These are phyloP conservation scores for Phytophthora colocasiae DNA, from an alignment of 352 stramenopile genomes.

Conservation along the genomic window DNA sequence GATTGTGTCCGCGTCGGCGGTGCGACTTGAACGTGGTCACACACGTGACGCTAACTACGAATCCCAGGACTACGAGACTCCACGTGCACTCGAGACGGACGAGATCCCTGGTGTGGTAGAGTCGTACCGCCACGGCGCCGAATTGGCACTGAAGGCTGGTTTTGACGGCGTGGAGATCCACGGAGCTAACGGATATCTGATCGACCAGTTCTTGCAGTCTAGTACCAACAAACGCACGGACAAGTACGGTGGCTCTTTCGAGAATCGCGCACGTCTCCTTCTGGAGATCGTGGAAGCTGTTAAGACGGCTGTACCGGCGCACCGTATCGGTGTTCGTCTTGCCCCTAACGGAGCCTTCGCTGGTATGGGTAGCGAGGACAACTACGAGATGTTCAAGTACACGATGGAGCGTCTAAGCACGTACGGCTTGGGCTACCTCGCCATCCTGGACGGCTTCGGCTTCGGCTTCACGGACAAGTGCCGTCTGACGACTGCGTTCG, in stretches of 20 bases:
- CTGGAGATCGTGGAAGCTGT: constrained; percentile 71
- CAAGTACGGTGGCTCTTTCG: constrained; percentile 83
- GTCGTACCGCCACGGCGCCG: constrained; percentile 67
- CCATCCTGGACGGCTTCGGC: constrained; percentile 41
- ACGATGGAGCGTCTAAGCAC: constrained; percentile 45
- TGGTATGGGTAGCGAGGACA: constrained; percentile 53
- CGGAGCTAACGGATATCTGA: constrained; percentile 90
- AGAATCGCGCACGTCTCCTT: constrained; percentile 85
- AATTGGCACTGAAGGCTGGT: constrained; percentile 69
- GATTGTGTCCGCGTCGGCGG: constrained; percentile 56
- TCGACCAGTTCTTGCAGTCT: constrained; percentile 90
- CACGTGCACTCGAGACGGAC: constrained; percentile 68
- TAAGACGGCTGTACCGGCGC: constrained; percentile 31
- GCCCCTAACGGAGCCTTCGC: constrained; percentile 40
- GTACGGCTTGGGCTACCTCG: constrained; percentile 48
- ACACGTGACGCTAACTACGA: constrained; percentile 40
- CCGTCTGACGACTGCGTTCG: constrained; percentile 32
- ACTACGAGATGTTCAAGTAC: constrained; percentile 45
- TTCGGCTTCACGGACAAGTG: constrained; percentile 47
- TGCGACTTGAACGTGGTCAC: constrained; percentile 35
- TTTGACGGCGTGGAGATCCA: constrained; percentile 70
- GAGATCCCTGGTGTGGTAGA: constrained; percentile 76
- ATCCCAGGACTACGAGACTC: constrained; percentile 45
- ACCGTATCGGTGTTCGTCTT: constrained; percentile 48
- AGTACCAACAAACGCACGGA: constrained; percentile 50